Base-by-base conservation (phyloP, 2,329 filamentous ascomycete species). In the Colletotrichum sublineola region DNA sequence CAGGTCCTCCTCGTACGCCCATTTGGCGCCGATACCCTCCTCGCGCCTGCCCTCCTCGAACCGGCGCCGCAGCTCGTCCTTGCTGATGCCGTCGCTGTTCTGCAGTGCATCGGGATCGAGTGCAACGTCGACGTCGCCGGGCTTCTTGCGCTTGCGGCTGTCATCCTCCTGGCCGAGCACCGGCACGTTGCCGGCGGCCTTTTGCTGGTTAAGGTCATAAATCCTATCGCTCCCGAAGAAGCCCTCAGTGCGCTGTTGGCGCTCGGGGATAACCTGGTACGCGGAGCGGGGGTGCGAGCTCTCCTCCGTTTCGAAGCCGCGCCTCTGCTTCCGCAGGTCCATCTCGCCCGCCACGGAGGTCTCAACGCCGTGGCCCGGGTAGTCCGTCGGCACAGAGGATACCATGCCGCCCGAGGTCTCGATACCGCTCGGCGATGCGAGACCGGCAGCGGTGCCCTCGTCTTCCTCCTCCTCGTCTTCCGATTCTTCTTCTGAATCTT, bases 141-240 rank as follows among this genome's bases (percentile, higher is more conserved):
- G 95, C 88, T 98, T 97, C 90, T 98, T 99, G 78, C 94, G 90
- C 84, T 97, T 96, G 78, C 94, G 86, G 33, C 82, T 87, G 68
- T 95, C 90, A 71, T 95, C 93, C 33, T 97, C 94, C 74, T 90
- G 88, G 14, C 95, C 96, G 5, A 99, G 89, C 3, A 97, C 89
- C 0, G 93, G 93, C 73, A 94, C 82, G 72, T 86, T 84, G 31
- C 55, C 55, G 14, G 55, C 55, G 7, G 85, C 83, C 73, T 88
- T 85, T 74, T 82, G 83, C 52, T 70, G 79, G 48, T 90, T 92
- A 74, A 99, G 88, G 82, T 99, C 95, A 83, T 99, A 99, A 20
- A 93, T 93, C 79, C 94, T 93, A 80, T 98, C 96, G 77, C 94
- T 95, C 76, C 96, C 96, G 80, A 99, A 98, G 89, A 99, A 98